Base-by-base conservation (phyloP, 1,139 yeast genomes). In the Lizanozyma gosingica region DNA sequence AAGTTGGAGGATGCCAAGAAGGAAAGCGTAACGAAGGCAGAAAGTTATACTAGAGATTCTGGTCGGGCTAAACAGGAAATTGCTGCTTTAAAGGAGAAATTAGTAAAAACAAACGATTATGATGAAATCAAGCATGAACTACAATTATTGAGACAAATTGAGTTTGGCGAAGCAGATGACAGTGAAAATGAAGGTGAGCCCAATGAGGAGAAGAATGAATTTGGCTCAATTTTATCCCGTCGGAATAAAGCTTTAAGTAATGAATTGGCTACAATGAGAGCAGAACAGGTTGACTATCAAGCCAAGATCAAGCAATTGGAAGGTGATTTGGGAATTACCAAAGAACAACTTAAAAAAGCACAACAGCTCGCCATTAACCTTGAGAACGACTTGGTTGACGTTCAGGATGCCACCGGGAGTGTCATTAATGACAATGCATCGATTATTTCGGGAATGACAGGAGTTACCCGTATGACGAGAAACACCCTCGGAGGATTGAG, bases 121-220 rank as follows among this genome's bases (percentile, higher is more conserved):
- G 88, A 83, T 41, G 87, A 84, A 47, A 59, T 88, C 39, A 87
- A 85, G 57, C 74, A 75, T 39, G 96, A 88, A 53, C 64, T 88
- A 44, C 74, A 71, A 16, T 74, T 87, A 18, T 59, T 90, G 45
- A 80, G 85, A 53, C 80, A 80, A 47, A 80, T 86, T 35, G 88
- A 85, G 53, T 83, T 84, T 61, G 92, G 80, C 14, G 45, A 40
- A 4, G 47, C 49, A 3, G 41, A 40, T 14, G 47, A 45, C 17
- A 52, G 45, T 14, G 39, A 40, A 17, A 40, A 39, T 32, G 40
- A 42, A 29, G 27, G 43, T 32, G 43, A 22, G 11, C 9, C 29
- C 6, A 22, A 22, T 22, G 29, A 22, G 11, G 29, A 22, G 8
- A 47, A 47, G 15, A 50, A 44, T 22, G 52, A 56, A 35, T 53